Evolutionary conservation across 2,329 filamentous ascomycete genomes (phyloP), one percentile per base, ranked within the genome.

Genomic region (Aspergillus piperis): DNA sequence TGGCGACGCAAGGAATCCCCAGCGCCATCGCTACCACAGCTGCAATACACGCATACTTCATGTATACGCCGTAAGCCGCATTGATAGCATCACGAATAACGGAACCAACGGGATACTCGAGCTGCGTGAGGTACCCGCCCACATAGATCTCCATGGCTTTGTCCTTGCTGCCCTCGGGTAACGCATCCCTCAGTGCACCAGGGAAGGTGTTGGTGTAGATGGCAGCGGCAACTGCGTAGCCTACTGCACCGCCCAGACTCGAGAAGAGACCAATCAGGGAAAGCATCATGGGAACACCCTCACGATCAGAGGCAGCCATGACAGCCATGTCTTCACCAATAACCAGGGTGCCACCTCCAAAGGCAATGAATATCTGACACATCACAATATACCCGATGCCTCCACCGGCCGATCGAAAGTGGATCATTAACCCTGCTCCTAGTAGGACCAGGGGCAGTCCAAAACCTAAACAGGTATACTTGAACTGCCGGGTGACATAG

Each of bases 191-290:
- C 8, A 88, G 77, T 1, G 78, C 77, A 3, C 74, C 67, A 7
- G 78, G 78, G 72, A 89, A 85, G 0, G 83, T 81, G 60, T 82
- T 80, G 2, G 81, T 84, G 83, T 86, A 89, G 65, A 90, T 86
- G 36, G 68, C 65, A 10, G 68, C 68, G 1, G 65, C 59, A 32
- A 74, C 69, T 2, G 71, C 71, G 15, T 63, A 62, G 10, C 76
- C 76, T 15, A 78, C 71, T 3, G 75, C 70, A 5, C 72, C 70
- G 0, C 76, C 76, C 2, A 78, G 62, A 32, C 68, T 76, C 27
- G 67, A 65, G 61, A 71, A 73, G 25, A 78, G 62, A 15, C 71
- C 70, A 21, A 77, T 58, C 27, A 78, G 59, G 5, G 76, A 73
- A 7, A 78, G 66, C 65, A 77, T 70, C 68, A 77, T 73, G n/a